Evolutionary conservation across 2,329 filamentous ascomycete genomes (phyloP), one percentile per base, ranked within the genome.

Genomic region (Verticillium zaregamsianum): DNA sequence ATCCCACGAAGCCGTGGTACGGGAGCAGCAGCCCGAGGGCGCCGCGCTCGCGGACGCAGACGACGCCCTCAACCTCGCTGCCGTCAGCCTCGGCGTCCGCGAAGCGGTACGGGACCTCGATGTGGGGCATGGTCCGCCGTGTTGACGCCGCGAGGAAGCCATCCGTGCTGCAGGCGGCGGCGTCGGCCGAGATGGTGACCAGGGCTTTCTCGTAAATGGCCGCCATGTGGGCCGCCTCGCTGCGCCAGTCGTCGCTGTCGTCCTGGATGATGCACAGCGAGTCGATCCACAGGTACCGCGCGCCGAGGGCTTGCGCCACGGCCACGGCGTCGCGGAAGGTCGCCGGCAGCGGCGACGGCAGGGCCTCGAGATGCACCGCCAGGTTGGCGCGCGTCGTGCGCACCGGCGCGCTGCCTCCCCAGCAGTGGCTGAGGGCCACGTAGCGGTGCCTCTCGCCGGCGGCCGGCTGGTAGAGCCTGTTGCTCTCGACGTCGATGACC

Each of bases 281-380:
- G 62, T 75, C 71, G 32, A 74, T 71, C 73, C 73, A 75, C 1
- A 75, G 54, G 57, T 71, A 74, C 1, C 54, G 45, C 9, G 72
- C 32, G 0, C 60, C 57, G 3, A 74, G 66, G 4, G 58, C 33
- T 1, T 66, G 65, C 5, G 69, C 64, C 5, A 74, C 60, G 0
- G 28, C n/a, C 33, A 76, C 67, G 2, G 70, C 68, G 40, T 74
- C 69, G 5, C 58, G 62, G n/a, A 73, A 70, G 7, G 67, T 68
- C 5, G 52, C 59, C 11, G 67, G 67, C 1, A 69, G 62, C 0
- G 23, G 20, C 33, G 54, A 55, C 0, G 61, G 61, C 1, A 61
- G 28, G 11, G 33, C 11, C 2, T 14, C 2, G 1, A 23, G 25
- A 14, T 58, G 55, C 3, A 8, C 33, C 0, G 39, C 4, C 5